A percentile compares a stretch with the other conserved stretches of the same genome.
These are phyloP conservation scores for Russula emetica DNA, from an alignment of 768 basidiomycete species.

Conservation along the genomic window DNA sequence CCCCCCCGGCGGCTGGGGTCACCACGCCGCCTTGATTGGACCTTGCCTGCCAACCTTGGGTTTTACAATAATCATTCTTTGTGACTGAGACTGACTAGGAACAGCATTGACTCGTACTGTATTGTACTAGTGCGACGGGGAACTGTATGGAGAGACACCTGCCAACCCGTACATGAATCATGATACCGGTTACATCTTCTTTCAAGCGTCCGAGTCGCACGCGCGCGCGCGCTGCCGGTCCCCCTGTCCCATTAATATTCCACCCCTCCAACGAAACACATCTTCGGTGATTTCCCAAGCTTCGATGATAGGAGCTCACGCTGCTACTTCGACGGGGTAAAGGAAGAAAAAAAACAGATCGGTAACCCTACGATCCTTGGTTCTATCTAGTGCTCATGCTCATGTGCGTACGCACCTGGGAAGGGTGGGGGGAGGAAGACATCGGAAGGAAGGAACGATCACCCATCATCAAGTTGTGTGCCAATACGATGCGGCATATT, in stretches of 20 bases:
- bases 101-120: not conserved
- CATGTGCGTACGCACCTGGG: not conserved
- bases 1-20: no score
- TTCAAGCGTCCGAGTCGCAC: not conserved
- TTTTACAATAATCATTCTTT: not conserved
- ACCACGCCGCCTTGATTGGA: not conserved
- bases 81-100: not conserved
- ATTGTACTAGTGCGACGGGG: not conserved
- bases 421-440: conserved; percentile 33
- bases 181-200: no score
- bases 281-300: conserved; percentile 8
- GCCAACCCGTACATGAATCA: not conserved
- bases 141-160: not conserved
- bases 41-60: not conserved
- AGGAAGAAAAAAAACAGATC: not conserved
- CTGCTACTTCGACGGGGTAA: not conserved
- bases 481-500: not conserved
- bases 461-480: not conserved
- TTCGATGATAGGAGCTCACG: conserved; percentile 13
- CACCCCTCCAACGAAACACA: not conserved
- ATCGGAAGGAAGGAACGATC: conserved; percentile 5
- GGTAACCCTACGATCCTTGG: conserved; percentile 5
- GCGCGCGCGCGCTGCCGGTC: not conserved
- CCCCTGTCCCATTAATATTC: not conserved
- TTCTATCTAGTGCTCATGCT: not conserved